Base-by-base conservation (phyloP, 352 stramenopile genomes). In the Globisporangium okanoganense region DNA sequence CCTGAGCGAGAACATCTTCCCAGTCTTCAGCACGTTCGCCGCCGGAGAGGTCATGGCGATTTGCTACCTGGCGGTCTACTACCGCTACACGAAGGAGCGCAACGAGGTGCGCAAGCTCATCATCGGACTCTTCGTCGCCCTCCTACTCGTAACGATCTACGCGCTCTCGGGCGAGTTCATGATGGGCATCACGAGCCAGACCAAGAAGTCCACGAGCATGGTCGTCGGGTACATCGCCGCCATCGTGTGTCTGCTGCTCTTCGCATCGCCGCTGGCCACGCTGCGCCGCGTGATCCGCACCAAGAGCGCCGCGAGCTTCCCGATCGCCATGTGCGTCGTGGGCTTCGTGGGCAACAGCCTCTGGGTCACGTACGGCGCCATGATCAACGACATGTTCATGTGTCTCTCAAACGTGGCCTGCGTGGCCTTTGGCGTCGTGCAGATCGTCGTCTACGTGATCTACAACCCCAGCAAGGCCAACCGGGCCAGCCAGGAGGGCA, bases 401-500 rank as follows among this genome's bases (percentile, higher is more conserved):
- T 54, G 31, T 12, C 41, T 53, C 3, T 70, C 76, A 3, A 69
- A 72, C 18, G 60, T 68, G 38, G 66, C 75, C 43, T 79, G 66
- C 61, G 69, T 62, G 25, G 47, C 63, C 22, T 54, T 76, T 27
- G 73, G 68, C 18, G 38, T 69, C 25, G 22, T 71, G 16, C 76
- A 79, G 58, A 73, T 85, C 56, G 50, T 64, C 24, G 55, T 82
- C 24, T 79, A 78, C 58, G 51, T 74, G n/a, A 33, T 76, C 2
- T 79, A 58, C 48, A 27, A 51, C 27, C 36, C 47, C 7, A 48
- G 25, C n/a, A 54, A 55, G 22, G 20, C 7, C 3, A 13, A 2
- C 10, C 12, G 2, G 3, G n/a, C 24, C 22, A 47, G 24, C 14
- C 22, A 58, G 1, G 51, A 57, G 33, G 35, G 31, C 51, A 57